Evolutionary conservation across 2,329 filamentous ascomycete species (phyloP), one percentile per base, ranked within the genome.

Genomic region (Venturia pyrina): DNA sequence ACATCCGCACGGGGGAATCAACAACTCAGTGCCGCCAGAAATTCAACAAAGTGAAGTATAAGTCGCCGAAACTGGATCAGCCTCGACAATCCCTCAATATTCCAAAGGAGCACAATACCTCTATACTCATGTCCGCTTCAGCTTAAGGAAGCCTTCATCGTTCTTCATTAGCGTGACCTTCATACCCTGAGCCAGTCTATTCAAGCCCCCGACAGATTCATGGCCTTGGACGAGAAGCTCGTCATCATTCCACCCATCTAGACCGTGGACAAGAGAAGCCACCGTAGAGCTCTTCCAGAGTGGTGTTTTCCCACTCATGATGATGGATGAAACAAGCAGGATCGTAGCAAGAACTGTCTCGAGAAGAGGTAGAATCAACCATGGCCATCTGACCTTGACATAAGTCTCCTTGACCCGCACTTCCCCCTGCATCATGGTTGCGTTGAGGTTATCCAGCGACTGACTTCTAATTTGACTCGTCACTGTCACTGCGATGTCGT

Each of bases 381-480:
- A 62, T 21, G 59, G 59, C 59, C 59, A 62, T 41, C 59, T 21
- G 37, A 62, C 59, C 24, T 62, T 40, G 32, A 62, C 40, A 44
- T 62, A 62, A 11, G 59, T 62, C 40, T 62, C 59, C n/a, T 40
- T 62, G 8, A 62, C 32, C 2, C 24, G 40, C 13, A 43, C 59
- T 62, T 37, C 24, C 13, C 59, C 59, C 10, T 41, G 32, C 59
- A 40, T 15, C n/a, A 41, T 15, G 13, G 59, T 62, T 5, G 59
- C 59, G 21, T 40, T 44, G 32, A 19, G 32, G 19, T 44, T 44
- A 13, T 62, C 59, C 34, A 6, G 32, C 15, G 53, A 37, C 41
- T 40, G 21, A 44, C 59, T 62, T 17, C 59, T 28, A 5, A 62
- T 40, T n/a, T 62, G 34, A 44, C 15, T 40, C 40, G 59, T 62